Percentiles rank a stretch among this genome's conserved stretches.
Evolutionary conservation across 257 asterid species (phyloP).

Genomic region (Ilex aquifolium): DNA sequence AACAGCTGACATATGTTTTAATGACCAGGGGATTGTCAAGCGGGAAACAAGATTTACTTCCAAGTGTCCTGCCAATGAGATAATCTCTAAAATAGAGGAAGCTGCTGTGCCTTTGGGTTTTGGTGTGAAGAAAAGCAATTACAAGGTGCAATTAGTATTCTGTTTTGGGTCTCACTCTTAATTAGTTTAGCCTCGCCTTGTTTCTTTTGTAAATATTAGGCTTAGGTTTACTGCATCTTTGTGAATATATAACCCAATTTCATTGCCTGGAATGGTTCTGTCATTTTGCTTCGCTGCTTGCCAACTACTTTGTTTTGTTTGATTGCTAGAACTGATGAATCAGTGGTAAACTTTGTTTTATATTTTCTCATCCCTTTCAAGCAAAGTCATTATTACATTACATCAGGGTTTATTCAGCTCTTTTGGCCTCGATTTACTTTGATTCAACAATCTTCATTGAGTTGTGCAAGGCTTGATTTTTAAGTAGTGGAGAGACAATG

Average conservation of each 20-base stretch:
- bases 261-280: background rate
- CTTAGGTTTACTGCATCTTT: too few species aligned
- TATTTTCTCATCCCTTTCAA: too few species aligned
- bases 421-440: background rate
- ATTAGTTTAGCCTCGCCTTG: background rate
- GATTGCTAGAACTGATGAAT: too few species aligned
- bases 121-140: conserved; percentile 67
- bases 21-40: conserved; percentile 54
- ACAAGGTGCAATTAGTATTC: conserved; percentile 34
- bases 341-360: too few species aligned
- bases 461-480: too few species aligned
- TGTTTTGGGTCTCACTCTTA: too few species aligned
- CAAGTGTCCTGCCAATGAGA: conserved; percentile 61
- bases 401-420: background rate
- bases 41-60: conserved; percentile 81
- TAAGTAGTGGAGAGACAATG: background rate
- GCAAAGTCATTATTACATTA: background rate
- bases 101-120: conserved; percentile 74
- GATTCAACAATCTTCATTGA: background rate
- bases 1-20: background rate
- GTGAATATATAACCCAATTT: background rate
- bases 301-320: too few species aligned
- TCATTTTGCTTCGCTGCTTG: too few species aligned
- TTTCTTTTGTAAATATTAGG: too few species aligned
- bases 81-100: conserved; percentile 65